These are phyloP conservation scores for Fusarium circinatum DNA, from an alignment of 2,329 filamentous ascomycete species.

Conservation along the genomic window DNA sequence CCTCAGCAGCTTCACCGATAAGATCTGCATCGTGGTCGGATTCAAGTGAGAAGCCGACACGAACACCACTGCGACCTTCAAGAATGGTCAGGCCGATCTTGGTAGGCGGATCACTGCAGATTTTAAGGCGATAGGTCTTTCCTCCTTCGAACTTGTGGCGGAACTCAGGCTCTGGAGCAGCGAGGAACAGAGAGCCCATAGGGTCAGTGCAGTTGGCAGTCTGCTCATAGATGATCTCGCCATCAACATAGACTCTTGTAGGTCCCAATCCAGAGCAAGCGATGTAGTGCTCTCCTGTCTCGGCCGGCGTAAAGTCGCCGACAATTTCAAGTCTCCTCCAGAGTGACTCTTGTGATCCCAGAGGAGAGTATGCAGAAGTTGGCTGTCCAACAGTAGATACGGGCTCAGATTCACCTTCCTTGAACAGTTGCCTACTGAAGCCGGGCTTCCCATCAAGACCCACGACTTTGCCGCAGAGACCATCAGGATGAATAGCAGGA, in stretches of 20 bases:
- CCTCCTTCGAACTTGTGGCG: slow-evolving; percentile 37
- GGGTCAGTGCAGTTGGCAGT: slow-evolving; percentile 41
- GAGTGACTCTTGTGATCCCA: slow-evolving; percentile 40
- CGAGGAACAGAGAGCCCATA: slow-evolving; percentile 46
- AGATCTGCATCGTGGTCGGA: slow-evolving; percentile 48
- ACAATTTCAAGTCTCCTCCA: slow-evolving; percentile 43
- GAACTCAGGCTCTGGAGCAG: slow-evolving; percentile 42
- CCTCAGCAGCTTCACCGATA: slow-evolving; percentile 60
- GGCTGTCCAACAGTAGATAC: slow-evolving; percentile 28
- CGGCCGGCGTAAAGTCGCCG: slow-evolving; percentile 44
- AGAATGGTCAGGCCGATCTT: slow-evolving; percentile 45
- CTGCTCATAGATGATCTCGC: slow-evolving; percentile 44
- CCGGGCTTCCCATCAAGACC: slow-evolving; percentile 45
- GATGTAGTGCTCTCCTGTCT: slow-evolving; percentile 45
- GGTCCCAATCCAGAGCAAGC: slow-evolving; percentile 45
- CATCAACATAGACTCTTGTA: slow-evolving; percentile 41
- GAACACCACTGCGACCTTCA: slow-evolving; percentile 44
- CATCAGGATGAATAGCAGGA: slow-evolving; percentile 25
- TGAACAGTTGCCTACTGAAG: slow-evolving; percentile 42
- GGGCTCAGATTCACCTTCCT: slow-evolving; percentile 32
- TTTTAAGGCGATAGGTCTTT: slow-evolving; percentile 42
- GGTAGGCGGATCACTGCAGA: slow-evolving; percentile 43
- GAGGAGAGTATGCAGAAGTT: slow-evolving; percentile 38
- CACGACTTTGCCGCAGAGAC: slow-evolving; percentile 30
- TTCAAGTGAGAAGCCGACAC: slow-evolving; percentile 45